phyloP scores from a whole-genome alignment of 2,329 filamentous ascomycete genomes.

The Venturia aucupariae region DNA sequence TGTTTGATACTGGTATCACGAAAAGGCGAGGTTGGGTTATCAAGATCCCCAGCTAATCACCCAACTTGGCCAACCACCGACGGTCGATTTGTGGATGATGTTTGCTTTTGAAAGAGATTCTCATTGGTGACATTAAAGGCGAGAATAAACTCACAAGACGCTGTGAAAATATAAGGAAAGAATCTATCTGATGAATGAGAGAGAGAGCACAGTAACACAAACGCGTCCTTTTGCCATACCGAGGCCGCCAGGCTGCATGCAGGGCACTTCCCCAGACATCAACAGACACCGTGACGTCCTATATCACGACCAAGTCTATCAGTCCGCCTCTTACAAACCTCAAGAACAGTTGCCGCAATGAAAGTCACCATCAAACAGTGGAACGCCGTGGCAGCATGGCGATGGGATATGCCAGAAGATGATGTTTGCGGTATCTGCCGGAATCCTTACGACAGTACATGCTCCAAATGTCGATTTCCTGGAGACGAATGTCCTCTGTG shows the following conservation, averaged over 20 bases:
- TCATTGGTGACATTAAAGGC: no score
- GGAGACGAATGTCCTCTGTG: slow-evolving; percentile 90
- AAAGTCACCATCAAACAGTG: slow-evolving; percentile 92
- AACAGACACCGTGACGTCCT: slow-evolving; percentile 14
- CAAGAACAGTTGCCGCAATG: slow-evolving; percentile 46
- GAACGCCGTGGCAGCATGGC: slow-evolving; percentile 92
- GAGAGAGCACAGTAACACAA: not conserved
- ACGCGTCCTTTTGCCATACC: not conserved
- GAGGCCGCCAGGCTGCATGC: not conserved
- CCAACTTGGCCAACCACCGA: not conserved
- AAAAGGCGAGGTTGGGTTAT: not conserved
- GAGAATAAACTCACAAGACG: no score
- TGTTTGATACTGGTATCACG: not conserved
- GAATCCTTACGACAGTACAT: slow-evolving; percentile 94
- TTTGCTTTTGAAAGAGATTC: not conserved
- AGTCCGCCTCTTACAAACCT: slow-evolving; percentile 9
- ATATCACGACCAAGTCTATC: slow-evolving; percentile 11
- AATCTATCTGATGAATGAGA: no score
- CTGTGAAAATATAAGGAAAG: no score
- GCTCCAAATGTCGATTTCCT: slow-evolving; percentile 94
- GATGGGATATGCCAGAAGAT: slow-evolving; percentile 94
- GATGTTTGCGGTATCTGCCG: slow-evolving; percentile 98
- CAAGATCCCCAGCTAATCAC: not conserved
- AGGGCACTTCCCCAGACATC: slow-evolving; percentile 9
- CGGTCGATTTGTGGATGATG: not conserved